Base-by-base conservation (phyloP, 345 rosid species). In the Arabidopsis suecica region DNA sequence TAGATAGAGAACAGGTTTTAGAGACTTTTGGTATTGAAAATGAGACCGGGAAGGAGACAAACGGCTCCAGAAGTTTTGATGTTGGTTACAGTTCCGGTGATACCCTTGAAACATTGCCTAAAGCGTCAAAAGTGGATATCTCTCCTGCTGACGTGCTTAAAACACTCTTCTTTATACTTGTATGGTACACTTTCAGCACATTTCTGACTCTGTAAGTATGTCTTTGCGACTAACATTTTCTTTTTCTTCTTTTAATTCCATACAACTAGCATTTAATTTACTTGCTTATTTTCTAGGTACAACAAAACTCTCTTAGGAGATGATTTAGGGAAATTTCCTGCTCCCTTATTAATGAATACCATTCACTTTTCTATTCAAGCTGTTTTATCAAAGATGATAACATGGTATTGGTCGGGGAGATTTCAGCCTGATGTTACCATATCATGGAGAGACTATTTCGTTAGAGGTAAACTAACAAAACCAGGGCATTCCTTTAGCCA, bases 131-230 rank as follows among this genome's bases (percentile, higher is more conserved):
- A 72, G 81, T 79, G 71, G 68, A 59, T 59, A 45, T 90, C 55
- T 87, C 93, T 78, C 61, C 83, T n/a, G 84, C 88, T 34, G 97
- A 91, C 77, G 88, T 96, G 64, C 83, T 91, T 76, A 96, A 90
- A 82, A 96, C 98, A 58, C 75, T 96, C 71, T 92, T 93, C 85
- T 85, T 96, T 73, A 91, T 96, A 73, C 96, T 96, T 82, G 89
- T 93, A 64, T 96, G 99, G 99, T 96, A 93, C 84, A 89, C 94
- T 48, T 96, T 90, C 86, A 96, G 99, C 89, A 96, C 99, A 49
- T 88, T 96, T 86, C 87, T 96, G 89, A 93, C 99, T 38, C 71
- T 96, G 99, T 96, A 84, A 93, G 99, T 88, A 75, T 67, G 50
- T 82, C 32, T 54, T 56, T 72, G 56, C 9, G 36, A 67, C 53